A percentile compares a stretch with the other conserved stretches of the same genome.
phyloP scores from a whole-genome alignment of 2,329 filamentous ascomycete genomes.

The Penicillium sp. region DNA sequence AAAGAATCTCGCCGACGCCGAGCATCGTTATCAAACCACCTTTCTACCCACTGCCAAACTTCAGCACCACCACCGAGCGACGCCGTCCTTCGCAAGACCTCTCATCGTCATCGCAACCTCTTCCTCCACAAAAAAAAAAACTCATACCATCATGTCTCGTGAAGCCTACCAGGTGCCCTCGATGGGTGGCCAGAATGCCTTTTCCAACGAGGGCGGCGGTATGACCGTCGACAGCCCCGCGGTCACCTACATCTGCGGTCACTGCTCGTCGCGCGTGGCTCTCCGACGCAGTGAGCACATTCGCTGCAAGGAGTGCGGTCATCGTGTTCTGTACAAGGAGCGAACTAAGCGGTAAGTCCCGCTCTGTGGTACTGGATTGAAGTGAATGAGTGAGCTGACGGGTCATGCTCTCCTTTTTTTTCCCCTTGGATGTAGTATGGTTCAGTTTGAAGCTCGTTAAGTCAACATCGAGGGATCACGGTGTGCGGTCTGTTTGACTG shows the following conservation, averaged over 20 bases:
- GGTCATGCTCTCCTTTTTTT: background rate
- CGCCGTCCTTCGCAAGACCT: too few relatives aligned
- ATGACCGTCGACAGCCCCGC: conserved; percentile 47
- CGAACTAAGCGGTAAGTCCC: conserved; percentile 78
- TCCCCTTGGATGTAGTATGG: conserved; percentile 62
- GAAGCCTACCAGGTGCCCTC: conserved; percentile 73
- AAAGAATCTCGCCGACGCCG: conserved; percentile 10
- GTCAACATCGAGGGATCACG: background rate
- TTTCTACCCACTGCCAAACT: too few relatives aligned
- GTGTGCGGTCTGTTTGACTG: background rate
- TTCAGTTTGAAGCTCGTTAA: conserved; percentile 94
- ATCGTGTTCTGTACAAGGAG: conserved; percentile 95
- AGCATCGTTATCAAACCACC: background rate
- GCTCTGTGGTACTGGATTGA: background rate
- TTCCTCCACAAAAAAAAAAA: background rate
- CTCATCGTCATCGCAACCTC: background rate
- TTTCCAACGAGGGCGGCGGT: conserved; percentile 38
- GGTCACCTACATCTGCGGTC: conserved; percentile 71
- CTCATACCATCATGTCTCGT: conserved; percentile 51
- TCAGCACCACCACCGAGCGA: too few relatives aligned
- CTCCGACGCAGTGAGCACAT: conserved; percentile 75
- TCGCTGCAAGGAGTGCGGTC: conserved; percentile 86
- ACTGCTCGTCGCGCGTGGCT: conserved; percentile 72
- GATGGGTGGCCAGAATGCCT: conserved; percentile 38
- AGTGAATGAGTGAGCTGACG: conserved; percentile 8